Conservation (phyloP, 1,284 basidiomycete genomes). For the Leucoagaricus sp. region DNA sequence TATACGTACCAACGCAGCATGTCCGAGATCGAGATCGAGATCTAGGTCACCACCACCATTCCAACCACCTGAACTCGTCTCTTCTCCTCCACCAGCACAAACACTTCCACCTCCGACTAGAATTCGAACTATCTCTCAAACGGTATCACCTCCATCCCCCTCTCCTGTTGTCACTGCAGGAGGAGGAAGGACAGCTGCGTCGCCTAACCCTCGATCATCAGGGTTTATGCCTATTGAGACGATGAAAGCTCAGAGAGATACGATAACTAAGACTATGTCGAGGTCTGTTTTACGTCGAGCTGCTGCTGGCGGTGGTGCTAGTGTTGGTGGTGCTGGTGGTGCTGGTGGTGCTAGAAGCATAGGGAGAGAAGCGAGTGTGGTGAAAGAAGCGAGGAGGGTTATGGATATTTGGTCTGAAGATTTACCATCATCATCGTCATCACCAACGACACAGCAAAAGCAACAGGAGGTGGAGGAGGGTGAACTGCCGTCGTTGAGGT, state of each 20-base stretch:
- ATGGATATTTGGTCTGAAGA: conserved; percentile 38
- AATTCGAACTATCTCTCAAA: too few relatives aligned
- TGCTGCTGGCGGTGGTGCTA: too few relatives aligned
- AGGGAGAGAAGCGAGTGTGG: conserved; percentile 31
- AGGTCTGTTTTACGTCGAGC: conserved; percentile 14
- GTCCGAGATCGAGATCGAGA: neutral
- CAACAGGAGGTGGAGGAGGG: neutral
- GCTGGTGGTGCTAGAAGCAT: too few relatives aligned
- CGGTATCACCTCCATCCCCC: too few relatives aligned
- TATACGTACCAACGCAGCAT: too few relatives aligned
- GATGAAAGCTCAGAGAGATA: conserved; percentile 37
- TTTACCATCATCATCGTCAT: conserved; percentile 8
- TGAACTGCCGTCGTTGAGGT: too few relatives aligned
- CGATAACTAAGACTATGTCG: conserved; percentile 19
- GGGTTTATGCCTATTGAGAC: conserved; percentile 69
- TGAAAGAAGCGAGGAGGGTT: conserved; percentile 36
- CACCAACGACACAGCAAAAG: neutral
- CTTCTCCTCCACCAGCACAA: neutral
- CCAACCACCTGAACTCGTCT: neutral
- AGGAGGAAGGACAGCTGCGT: too few relatives aligned
- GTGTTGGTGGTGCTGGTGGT: too few relatives aligned
- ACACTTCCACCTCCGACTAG: neutral
- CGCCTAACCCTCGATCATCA: conserved; percentile 69
- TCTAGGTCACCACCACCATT: neutral
- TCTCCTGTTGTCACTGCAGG: too few relatives aligned